These are phyloP conservation scores for Trichoderma arundinaceum DNA, from an alignment of 2,329 filamentous ascomycete species.

Conservation along the genomic window DNA sequence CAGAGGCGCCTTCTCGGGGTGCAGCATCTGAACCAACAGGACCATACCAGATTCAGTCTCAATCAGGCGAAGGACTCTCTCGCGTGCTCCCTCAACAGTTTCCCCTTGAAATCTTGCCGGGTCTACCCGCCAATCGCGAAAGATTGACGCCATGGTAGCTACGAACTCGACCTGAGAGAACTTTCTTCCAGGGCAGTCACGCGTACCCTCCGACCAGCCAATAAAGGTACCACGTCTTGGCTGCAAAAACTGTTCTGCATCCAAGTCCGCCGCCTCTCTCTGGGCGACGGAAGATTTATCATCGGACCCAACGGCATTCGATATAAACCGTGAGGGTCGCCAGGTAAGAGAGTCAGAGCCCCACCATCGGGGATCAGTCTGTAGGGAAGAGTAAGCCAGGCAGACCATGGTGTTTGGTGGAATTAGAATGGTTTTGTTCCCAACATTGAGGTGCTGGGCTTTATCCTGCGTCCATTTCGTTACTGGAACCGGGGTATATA, in stretches of 20 bases:
- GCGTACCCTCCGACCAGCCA: slow-evolving; percentile 41
- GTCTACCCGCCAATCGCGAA: neutral
- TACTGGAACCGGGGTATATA: slow-evolving; percentile 45
- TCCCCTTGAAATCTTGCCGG: neutral
- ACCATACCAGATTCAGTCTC: slow-evolving; percentile 36
- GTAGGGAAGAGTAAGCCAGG: slow-evolving; percentile 7
- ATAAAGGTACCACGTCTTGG: slow-evolving; percentile 28
- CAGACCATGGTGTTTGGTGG: slow-evolving; percentile 12
- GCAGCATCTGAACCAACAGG: slow-evolving; percentile 38
- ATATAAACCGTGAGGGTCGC: slow-evolving; percentile 26
- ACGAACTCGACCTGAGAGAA: slow-evolving; percentile 46
- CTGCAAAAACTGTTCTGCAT: neutral
- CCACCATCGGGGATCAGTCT: slow-evolving; percentile 24
- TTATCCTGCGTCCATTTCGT: slow-evolving; percentile 38
- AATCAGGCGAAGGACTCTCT: slow-evolving; percentile 36
- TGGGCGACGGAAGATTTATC: neutral
- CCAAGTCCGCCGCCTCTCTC: neutral
- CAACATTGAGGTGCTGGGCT: slow-evolving; percentile 20
- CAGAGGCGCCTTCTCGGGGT: slow-evolving; percentile 38
- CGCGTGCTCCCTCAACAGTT: slow-evolving; percentile 27
- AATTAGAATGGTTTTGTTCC: slow-evolving; percentile 15
- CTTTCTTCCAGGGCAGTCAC: slow-evolving; percentile 40
- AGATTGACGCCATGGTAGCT: slow-evolving; percentile 39
- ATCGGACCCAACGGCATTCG: neutral
- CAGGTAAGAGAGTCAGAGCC: slow-evolving; percentile 22